A percentile compares a stretch with the other conserved stretches of the same genome.
Evolutionary conservation across 257 asterid genomes (phyloP).

Genomic region (Plectranthus barbatus): DNA sequence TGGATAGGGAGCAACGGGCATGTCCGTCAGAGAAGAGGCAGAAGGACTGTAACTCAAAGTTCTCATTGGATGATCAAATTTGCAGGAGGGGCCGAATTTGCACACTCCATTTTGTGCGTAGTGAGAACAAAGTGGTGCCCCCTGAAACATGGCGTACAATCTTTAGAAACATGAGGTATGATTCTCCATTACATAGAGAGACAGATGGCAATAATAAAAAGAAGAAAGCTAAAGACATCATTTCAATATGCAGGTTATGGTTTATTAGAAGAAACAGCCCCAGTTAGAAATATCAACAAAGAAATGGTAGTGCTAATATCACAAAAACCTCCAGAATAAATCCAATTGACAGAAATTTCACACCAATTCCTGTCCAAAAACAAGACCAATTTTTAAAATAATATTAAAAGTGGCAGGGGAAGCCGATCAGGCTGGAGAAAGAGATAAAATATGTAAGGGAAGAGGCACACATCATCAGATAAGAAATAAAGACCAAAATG

Average conservation of each 20-base stretch:
- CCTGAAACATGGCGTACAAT: constrained; percentile 33
- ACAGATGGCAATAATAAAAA: too few relatives aligned
- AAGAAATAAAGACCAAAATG: not conserved
- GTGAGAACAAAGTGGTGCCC: constrained; percentile 72
- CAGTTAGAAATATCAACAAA: not conserved
- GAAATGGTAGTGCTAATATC: not conserved
- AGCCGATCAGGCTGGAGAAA: not conserved
- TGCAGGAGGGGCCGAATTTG: constrained; percentile 85
- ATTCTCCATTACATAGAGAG: not conserved
- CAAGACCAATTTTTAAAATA: not conserved
- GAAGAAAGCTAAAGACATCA: too few relatives aligned
- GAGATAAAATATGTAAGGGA: not conserved
- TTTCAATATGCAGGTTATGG: not conserved
- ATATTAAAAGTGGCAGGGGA: not conserved
- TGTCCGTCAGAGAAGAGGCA: constrained; percentile 79
- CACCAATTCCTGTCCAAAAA: not conserved
- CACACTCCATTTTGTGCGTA: constrained; percentile 77
- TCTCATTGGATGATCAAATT: constrained; percentile 82
- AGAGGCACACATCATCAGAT: not conserved
- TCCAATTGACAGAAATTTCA: not conserved
- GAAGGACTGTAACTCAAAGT: constrained; percentile 72
- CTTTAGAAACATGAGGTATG: not conserved
- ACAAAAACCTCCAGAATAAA: not conserved
- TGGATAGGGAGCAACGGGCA: constrained; percentile 93
- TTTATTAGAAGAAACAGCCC: not conserved